phyloP scores from a whole-genome alignment of 148 eudicot species.

The Nepenthes mirabilis region DNA sequence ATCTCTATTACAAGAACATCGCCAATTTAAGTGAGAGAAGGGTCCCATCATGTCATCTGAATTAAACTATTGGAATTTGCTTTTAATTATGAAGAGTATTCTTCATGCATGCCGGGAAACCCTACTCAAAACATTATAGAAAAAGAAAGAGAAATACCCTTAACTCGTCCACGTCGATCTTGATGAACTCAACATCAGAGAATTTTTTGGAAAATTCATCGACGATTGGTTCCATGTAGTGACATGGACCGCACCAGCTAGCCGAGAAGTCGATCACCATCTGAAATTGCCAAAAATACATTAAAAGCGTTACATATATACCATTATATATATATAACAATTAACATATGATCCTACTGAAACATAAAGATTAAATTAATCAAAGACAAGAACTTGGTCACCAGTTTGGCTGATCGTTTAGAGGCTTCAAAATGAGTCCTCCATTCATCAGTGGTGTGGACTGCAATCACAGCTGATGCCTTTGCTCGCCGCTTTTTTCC shows the following conservation, averaged over 20 bases:
- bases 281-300: not conserved
- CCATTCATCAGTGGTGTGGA: conserved; percentile 43
- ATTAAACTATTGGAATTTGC: too few relatives aligned
- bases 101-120: too few relatives aligned
- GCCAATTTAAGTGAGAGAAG: too few relatives aligned
- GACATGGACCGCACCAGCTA: conserved; percentile 11
- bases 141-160: conserved; percentile 1
- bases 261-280: conserved; percentile 11
- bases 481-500: not conserved
- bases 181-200: conserved; percentile 9
- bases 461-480: conserved; percentile 6
- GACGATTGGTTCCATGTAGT: conserved; percentile 8
- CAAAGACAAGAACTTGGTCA: conserved; percentile 2
- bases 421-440: conserved; percentile 35
- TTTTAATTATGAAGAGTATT: too few relatives aligned
- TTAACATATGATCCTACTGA: not conserved
- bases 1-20: too few relatives aligned
- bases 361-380: not conserved
- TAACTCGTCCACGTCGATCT: conserved; percentile 11
- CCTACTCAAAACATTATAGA: not conserved
- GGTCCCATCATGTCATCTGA: too few relatives aligned
- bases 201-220: conserved; percentile 2
- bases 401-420: conserved; percentile 50
- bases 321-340: not conserved
- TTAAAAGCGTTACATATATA: too few relatives aligned